Conservation (phyloP, 768 basidiomycete species). For the Sistotremastrum niveocremeum region DNA sequence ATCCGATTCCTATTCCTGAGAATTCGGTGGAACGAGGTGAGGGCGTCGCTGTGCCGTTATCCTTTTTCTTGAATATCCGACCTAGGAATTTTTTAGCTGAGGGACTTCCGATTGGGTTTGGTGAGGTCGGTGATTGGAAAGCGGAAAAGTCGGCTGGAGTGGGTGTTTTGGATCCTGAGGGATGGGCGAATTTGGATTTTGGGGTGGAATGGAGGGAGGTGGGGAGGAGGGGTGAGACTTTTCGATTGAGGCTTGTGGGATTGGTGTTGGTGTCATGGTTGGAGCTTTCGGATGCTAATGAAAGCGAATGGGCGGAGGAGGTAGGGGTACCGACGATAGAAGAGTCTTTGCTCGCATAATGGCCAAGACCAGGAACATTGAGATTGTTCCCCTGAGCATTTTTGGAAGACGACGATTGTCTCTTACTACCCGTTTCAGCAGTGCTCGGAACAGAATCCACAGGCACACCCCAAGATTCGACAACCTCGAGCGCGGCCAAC, state of each 20-base stretch:
- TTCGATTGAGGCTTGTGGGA: not conserved
- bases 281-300: too few species aligned
- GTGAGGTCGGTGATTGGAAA: constrained; percentile 3
- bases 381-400: too few species aligned
- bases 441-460: constrained; percentile 5
- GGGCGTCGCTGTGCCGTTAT: constrained; percentile 9
- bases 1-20: not conserved
- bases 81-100: constrained; percentile 43
- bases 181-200: constrained; percentile 14
- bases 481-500: constrained; percentile 64
- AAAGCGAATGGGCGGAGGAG: too few species aligned
- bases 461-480: constrained; percentile 49
- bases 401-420: too few species aligned
- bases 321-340: constrained; percentile 5
- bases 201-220: not conserved
- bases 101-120: constrained; percentile 12
- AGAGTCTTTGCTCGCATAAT: constrained; percentile 5
- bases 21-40: constrained; percentile 8
- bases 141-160: constrained; percentile 4
- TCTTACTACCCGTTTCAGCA: not conserved
- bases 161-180: constrained; percentile 5
- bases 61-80: constrained; percentile 56
- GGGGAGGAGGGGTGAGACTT: not conserved
- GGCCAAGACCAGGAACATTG: too few species aligned
- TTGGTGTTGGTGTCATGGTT: not conserved